Base-by-base conservation (phyloP, 306 rosid species). In the Astragalus glycyphyllos region DNA sequence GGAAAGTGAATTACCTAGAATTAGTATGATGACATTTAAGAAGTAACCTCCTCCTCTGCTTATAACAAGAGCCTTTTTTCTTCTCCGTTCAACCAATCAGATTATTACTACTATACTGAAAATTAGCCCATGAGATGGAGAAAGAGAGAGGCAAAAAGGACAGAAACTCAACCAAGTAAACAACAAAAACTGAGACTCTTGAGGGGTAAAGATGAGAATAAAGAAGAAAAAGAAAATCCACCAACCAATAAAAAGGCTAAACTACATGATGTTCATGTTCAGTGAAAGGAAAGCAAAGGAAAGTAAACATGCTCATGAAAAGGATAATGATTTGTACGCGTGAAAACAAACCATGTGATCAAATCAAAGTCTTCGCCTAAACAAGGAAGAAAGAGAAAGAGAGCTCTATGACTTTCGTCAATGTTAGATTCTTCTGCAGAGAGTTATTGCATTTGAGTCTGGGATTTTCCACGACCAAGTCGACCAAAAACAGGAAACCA, bases 1-100 rank as follows among this genome's bases (percentile, higher is more conserved):
- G 57, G 29, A 73, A 26, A 59, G 38, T 40, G 48, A 69, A 84
- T 77, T 65, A 79, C 88, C 74, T 54, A 15, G 29, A 57, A 57
- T 26, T 45, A 56, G 5, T 16, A 40, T 42, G 68, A 46, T 17
- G 68, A 46, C 13, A 11, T 47, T 35, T 34, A 11, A 64, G 79
- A 83, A 79, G 63, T 47, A 74, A 51, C 44, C 32, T 71, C 59
- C 41, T 71, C 60, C 62, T 49, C 41, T 6, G 51, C 49, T 56
- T 67, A n/a, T 68, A 41, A 35, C 72, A 41, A 35, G 0, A 75
- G 58, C 29, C 16, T 14, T 0, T 53, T 53, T 12, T 46, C n/a
- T 41, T 58, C 4, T 42, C 10, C 8, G 14, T 32, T 72, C 13
- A 58, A 13, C 16, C 45, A 69, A 42, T 70, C 4, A 49, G 51